Conservation (phyloP, 345 rosid species). For the Hibiscus tridactylites region DNA sequence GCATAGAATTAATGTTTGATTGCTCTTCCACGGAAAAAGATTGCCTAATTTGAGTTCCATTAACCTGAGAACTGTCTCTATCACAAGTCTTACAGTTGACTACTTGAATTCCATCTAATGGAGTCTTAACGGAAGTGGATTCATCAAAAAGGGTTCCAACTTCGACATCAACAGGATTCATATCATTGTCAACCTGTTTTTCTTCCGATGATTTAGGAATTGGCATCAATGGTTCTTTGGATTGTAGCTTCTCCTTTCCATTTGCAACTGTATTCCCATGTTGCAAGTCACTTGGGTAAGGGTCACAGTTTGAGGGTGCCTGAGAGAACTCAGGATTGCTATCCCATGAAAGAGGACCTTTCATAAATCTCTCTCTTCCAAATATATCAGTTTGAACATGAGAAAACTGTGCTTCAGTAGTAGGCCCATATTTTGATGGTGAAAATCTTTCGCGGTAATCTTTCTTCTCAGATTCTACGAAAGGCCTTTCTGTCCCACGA, state of each 20-base stretch:
- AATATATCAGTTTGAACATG: slow-evolving; percentile 6
- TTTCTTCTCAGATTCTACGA: slow-evolving; percentile 6
- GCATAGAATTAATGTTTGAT: slow-evolving; percentile 15
- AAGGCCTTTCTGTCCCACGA: background rate
- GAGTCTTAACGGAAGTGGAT: slow-evolving; percentile 11
- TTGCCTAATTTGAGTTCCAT: slow-evolving; percentile 19
- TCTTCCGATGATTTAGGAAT: slow-evolving; percentile 10
- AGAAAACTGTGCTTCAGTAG: slow-evolving; percentile 2
- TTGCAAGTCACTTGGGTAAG: slow-evolving; percentile 15
- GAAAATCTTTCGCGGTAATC: slow-evolving; percentile 1
- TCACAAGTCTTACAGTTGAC: slow-evolving; percentile 8
- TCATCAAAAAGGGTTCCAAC: slow-evolving; percentile 16
- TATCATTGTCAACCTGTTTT: slow-evolving; percentile 15
- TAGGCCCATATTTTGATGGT: background rate
- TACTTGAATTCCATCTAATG: slow-evolving; percentile 3
- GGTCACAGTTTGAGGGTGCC: slow-evolving; percentile 4
- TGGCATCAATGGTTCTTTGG: slow-evolving; percentile 10
- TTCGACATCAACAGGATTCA: slow-evolving; percentile 2
- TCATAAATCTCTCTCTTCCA: slow-evolving; percentile 2
- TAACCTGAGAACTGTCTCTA: slow-evolving; percentile 9
- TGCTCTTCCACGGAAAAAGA: slow-evolving; percentile 16
- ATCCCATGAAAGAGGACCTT: slow-evolving; percentile 2
- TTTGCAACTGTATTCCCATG: slow-evolving; percentile 11
- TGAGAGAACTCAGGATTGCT: slow-evolving; percentile 1
- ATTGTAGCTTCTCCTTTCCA: slow-evolving; percentile 11